phyloP scores from a whole-genome alignment of 805 yeast genomes.

The Candida montana region DNA sequence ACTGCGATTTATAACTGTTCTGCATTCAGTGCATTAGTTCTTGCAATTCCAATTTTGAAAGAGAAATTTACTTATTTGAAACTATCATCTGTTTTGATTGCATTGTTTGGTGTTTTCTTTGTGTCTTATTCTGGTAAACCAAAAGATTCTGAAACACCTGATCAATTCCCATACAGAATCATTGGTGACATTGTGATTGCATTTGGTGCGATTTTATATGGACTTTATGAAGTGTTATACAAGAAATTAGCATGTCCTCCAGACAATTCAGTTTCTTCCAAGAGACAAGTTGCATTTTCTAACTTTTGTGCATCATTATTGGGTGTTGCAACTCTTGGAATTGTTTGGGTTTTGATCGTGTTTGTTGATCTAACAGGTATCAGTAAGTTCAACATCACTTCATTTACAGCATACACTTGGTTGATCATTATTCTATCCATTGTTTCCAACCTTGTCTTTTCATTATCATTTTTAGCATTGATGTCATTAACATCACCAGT shows the following conservation, averaged over 20 bases:
- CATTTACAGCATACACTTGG: constrained; percentile 26
- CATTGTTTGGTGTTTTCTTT: constrained; percentile 68
- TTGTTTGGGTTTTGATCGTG: constrained; percentile 45
- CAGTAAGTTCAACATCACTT: constrained; percentile 53
- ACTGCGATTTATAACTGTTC: constrained; percentile 90
- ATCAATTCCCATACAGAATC: constrained; percentile 50
- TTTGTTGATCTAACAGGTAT: constrained; percentile 48
- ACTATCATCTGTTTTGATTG: constrained; percentile 60
- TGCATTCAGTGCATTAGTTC: constrained; percentile 82
- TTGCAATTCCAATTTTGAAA: constrained; percentile 68
- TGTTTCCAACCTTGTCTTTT: constrained; percentile 58
- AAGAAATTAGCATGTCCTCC: constrained; percentile 76
- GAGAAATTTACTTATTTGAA: constrained; percentile 64
- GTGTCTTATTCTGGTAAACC: constrained; percentile 57
- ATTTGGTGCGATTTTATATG: constrained; percentile 71
- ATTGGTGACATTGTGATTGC: constrained; percentile 69
- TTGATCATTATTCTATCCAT: constrained; percentile 46
- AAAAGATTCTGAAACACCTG: constrained; percentile 6
- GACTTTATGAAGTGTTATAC: constrained; percentile 79
- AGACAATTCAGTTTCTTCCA: constrained; percentile 47
- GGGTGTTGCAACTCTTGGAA: constrained; percentile 50
- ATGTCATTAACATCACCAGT: constrained; percentile 87
- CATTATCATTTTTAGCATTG: constrained; percentile 65
- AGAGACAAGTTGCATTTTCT: constrained; percentile 76
- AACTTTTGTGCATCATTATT: constrained; percentile 66